These are phyloP conservation scores for Beauveria australis DNA, from an alignment of 2,329 filamentous ascomycete genomes.

Conservation along the genomic window DNA sequence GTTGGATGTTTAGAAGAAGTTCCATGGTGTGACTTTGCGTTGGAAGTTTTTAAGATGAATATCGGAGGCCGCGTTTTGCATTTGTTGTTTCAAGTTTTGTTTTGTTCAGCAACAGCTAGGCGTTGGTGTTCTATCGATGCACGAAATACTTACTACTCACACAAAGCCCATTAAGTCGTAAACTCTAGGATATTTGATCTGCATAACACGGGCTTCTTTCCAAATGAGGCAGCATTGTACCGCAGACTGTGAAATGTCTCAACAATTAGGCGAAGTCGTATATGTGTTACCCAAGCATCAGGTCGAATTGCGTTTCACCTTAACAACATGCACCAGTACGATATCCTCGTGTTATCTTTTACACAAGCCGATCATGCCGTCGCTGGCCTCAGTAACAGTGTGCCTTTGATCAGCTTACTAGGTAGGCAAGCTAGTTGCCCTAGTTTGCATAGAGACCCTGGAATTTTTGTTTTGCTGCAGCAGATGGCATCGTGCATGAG, in stretches of 20 bases:
- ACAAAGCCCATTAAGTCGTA: neutral
- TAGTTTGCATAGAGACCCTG: neutral
- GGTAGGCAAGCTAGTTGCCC: too few relatives aligned
- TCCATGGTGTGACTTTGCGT: neutral
- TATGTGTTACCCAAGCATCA: neutral
- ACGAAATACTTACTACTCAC: neutral
- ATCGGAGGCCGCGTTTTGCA: neutral
- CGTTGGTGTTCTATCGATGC: neutral
- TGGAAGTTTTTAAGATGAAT: neutral
- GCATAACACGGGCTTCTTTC: neutral
- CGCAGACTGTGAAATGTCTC: neutral
- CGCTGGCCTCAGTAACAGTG: neutral
- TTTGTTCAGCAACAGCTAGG: constrained; percentile 4
- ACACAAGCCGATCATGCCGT: neutral
- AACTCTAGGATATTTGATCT: neutral
- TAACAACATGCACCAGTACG: neutral
- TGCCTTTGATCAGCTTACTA: neutral
- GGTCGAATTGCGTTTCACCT: neutral
- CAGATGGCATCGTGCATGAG: neutral
- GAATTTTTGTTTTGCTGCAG: neutral
- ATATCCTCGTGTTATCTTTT: neutral
- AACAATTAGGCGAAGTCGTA: neutral
- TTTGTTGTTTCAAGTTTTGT: neutral
- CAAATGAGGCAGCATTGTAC: neutral
- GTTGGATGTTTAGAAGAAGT: constrained; percentile 40